Evolutionary conservation across 306 rosid genomes (phyloP).

Genomic region (Psophocarpus tetragonolobus): DNA sequence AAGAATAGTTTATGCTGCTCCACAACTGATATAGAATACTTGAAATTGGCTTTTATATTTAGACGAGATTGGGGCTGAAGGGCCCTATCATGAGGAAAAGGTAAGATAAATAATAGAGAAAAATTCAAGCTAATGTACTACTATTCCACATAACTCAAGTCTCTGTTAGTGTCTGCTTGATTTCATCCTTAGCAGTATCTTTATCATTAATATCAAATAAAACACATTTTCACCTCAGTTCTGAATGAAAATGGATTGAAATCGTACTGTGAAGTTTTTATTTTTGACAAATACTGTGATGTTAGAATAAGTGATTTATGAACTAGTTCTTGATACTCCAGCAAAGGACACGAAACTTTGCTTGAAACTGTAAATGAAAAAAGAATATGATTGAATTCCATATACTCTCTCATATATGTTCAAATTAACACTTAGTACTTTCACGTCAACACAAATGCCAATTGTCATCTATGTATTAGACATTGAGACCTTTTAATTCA

Average conservation of each 20-base stretch:
- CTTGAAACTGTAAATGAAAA: constrained; percentile 11
- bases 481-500: constrained; percentile 3
- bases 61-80: constrained; percentile 32
- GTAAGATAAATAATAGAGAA: constrained; percentile 13
- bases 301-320: constrained; percentile 5
- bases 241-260: constrained; percentile 14
- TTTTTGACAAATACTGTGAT: no score
- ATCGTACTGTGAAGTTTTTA: not conserved
- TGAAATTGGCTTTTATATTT: constrained; percentile 20
- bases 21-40: constrained; percentile 25
- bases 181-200: constrained; percentile 7
- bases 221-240: not conserved
- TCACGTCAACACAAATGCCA: constrained; percentile 7
- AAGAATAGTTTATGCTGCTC: not conserved
- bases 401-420: not conserved
- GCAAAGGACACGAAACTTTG: not conserved
- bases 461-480: constrained; percentile 1
- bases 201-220: not conserved
- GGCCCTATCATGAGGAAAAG: constrained; percentile 1
- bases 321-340: constrained; percentile 7
- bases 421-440: constrained; percentile 14
- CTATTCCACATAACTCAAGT: constrained; percentile 11
- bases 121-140: not conserved
- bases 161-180: constrained; percentile 13
- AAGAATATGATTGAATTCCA: constrained; percentile 17